phyloP scores from a whole-genome alignment of 176 grass and related monocot genomes.

The Oryza rufipogon region DNA sequence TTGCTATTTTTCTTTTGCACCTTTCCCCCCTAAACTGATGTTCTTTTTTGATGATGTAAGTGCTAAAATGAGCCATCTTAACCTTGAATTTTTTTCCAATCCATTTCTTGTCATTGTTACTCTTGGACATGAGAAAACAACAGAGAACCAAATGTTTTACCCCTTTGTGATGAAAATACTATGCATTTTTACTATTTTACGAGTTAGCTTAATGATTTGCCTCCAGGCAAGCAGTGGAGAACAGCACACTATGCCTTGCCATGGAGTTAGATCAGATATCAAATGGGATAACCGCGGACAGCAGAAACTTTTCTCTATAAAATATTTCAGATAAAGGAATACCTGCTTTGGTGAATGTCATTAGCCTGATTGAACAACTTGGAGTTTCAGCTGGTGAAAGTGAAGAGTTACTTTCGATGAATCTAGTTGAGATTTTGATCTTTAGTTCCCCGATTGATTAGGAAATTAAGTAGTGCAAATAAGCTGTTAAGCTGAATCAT shows the following conservation, averaged over 20 bases:
- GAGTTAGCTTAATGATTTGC: slow-evolving; percentile 15
- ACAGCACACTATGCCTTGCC: slow-evolving; percentile 39
- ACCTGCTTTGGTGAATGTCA: slow-evolving; percentile 32
- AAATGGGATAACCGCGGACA: slow-evolving; percentile 12
- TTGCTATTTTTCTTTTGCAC: slow-evolving; percentile 16
- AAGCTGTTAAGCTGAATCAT: slow-evolving; percentile 19
- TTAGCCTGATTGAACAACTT: slow-evolving; percentile 32
- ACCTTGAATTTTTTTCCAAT: slow-evolving; percentile 6
- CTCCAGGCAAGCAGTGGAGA: slow-evolving; percentile 46
- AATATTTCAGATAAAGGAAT: slow-evolving; percentile 38
- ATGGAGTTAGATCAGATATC: slow-evolving; percentile 43
- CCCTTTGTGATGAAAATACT: slow-evolving; percentile 45
- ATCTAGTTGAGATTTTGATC: slow-evolving; percentile 40
- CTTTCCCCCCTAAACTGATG: not conserved
- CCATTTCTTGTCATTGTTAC: slow-evolving; percentile 21
- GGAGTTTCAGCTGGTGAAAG: slow-evolving; percentile 41
- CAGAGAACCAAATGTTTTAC: slow-evolving; percentile 10
- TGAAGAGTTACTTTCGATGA: slow-evolving; percentile 44
- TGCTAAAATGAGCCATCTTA: slow-evolving; percentile 37
- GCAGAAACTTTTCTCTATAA: slow-evolving; percentile 8
- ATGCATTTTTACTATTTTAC: not conserved
- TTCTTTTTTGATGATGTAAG: slow-evolving; percentile 22
- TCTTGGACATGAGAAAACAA: slow-evolving; percentile 33
- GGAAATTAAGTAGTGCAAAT: slow-evolving; percentile 29
- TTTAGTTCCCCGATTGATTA: slow-evolving; percentile 36